Evolutionary conservation across 2,329 filamentous ascomycete species (phyloP).

Genomic region (Paraconiothyrium brasiliense): DNA sequence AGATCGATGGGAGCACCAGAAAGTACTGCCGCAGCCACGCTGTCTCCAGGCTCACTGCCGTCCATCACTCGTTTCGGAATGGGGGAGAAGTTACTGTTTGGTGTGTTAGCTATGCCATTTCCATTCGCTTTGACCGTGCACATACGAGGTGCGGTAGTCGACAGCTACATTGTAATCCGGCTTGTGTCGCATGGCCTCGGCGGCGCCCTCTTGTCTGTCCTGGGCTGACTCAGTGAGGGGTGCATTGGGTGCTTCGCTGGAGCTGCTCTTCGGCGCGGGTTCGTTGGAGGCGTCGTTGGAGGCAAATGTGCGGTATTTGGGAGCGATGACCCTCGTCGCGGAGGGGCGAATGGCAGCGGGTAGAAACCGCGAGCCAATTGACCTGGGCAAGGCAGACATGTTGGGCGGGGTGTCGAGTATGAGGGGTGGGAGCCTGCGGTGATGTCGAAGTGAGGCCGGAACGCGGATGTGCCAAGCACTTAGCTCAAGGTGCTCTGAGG

Average conservation of each 20-base stretch:
- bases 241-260: conserved; percentile 49
- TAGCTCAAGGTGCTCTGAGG: conserved; percentile 32
- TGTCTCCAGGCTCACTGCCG: conserved; percentile 81
- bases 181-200: conserved; percentile 69
- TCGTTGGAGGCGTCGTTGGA: conserved; percentile 35
- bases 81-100: conserved; percentile 81
- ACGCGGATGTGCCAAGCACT: conserved; percentile 33
- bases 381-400: conserved; percentile 53
- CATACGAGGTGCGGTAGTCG: conserved; percentile 92
- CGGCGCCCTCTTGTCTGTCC: conserved; percentile 61
- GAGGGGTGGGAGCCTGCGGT: conserved; percentile 26
- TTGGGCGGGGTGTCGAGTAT: conserved; percentile 31
- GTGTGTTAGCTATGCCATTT: conserved; percentile 32
- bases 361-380: conserved; percentile 54
- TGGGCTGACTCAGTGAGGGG: conserved; percentile 56
- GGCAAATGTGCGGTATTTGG: conserved; percentile 45
- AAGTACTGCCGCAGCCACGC: conserved; percentile 82
- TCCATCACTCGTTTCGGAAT: conserved; percentile 90
- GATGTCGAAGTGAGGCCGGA: conserved; percentile 33
- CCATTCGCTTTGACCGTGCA: conserved; percentile 14
- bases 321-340: conserved; percentile 31
- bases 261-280: conserved; percentile 41
- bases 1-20: conserved; percentile 94
- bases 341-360: conserved; percentile 43
- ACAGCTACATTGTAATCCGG: conserved; percentile 83